These are phyloP conservation scores for Cladosporium austrohemisphaericum DNA, from an alignment of 2,329 filamentous ascomycete species.

Conservation along the genomic window DNA sequence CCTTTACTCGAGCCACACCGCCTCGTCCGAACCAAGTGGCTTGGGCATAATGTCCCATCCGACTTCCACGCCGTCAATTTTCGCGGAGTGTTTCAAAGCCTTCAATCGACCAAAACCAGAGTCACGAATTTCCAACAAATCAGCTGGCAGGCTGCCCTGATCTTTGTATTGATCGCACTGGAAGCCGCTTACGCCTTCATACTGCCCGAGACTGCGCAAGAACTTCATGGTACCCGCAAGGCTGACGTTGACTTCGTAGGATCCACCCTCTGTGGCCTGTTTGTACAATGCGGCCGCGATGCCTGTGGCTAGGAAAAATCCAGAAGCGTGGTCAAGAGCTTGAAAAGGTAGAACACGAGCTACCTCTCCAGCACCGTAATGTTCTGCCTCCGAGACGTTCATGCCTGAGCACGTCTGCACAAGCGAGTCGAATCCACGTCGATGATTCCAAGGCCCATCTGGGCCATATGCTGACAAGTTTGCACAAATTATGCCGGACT, in stretches of 20 bases:
- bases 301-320: conserved; percentile 54
- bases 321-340: conserved; percentile 54
- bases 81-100: conserved; percentile 48
- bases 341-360: conserved; percentile 51
- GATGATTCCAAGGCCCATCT: conserved; percentile 43
- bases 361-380: conserved; percentile 38
- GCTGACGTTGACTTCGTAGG: conserved; percentile 54
- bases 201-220: conserved; percentile 53
- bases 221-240: conserved; percentile 56
- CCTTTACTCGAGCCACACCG: too few relatives aligned
- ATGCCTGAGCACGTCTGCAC: conserved; percentile 55
- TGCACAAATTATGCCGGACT: conserved; percentile 44
- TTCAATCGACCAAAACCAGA: conserved; percentile 47
- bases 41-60: conserved; percentile 54
- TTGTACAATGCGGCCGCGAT: conserved; percentile 51
- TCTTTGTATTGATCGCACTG: conserved; percentile 29
- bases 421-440: conserved; percentile 55
- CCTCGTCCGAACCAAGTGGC: conserved; percentile 45
- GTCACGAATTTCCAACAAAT: conserved; percentile 43
- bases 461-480: conserved; percentile 54
- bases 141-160: conserved; percentile 11
- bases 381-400: conserved; percentile 53
- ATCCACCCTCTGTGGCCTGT: conserved; percentile 43
- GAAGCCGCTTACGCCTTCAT: conserved; percentile 45
- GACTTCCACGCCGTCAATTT: conserved; percentile 43